Evolutionary conservation across 2,329 filamentous ascomycete genomes (phyloP).

Genomic region (Ceratocystis cacaofunesta): DNA sequence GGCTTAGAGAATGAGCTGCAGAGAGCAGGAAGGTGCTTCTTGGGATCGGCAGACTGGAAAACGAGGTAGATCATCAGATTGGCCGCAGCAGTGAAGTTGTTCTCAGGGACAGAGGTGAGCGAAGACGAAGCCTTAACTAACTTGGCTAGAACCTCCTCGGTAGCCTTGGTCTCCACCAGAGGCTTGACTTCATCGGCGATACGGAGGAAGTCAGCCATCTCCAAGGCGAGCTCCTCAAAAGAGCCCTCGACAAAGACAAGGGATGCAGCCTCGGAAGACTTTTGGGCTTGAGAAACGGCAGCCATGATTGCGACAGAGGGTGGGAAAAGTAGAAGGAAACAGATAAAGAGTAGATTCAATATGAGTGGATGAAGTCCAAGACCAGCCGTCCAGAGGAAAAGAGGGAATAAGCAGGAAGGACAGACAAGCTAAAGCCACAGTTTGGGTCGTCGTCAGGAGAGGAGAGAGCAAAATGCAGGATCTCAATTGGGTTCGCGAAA

Average conservation of each 20-base stretch:
- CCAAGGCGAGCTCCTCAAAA: constrained; percentile 82
- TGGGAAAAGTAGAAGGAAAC: background rate
- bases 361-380: background rate
- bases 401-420: background rate
- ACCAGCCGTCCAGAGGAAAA: background rate
- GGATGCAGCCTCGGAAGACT: constrained; percentile 27
- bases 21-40: constrained; percentile 73
- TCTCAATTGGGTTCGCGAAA: constrained; percentile 11
- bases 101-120: constrained; percentile 79
- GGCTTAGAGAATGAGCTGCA: constrained; percentile 83
- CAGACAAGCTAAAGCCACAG: background rate
- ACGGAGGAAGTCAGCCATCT: constrained; percentile 91
- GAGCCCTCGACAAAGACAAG: constrained; percentile 73
- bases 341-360: background rate
- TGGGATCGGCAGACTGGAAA: constrained; percentile 67
- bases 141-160: constrained; percentile 80
- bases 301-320: constrained; percentile 21
- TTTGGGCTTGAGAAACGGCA: constrained; percentile 26
- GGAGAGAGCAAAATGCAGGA: constrained; percentile 3
- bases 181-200: constrained; percentile 62
- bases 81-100: constrained; percentile 91
- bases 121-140: constrained; percentile 64
- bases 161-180: constrained; percentile 57
- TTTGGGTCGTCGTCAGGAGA: background rate
- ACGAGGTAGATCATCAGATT: constrained; percentile 93